Evolutionary conservation across 2,329 filamentous ascomycete species (phyloP).

Genomic region (Diaporthe sp.): DNA sequence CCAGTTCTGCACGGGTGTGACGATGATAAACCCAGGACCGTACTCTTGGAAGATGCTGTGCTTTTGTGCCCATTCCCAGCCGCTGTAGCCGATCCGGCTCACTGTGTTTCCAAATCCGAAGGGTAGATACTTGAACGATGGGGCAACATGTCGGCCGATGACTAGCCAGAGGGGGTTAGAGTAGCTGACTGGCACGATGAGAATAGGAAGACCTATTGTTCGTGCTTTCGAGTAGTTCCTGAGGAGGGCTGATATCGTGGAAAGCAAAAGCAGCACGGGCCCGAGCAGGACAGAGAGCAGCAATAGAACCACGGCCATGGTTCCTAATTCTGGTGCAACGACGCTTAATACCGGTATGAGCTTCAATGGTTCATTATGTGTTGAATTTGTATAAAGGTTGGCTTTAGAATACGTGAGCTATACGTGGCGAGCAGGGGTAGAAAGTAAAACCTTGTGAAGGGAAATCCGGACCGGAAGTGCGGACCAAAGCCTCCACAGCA

Average conservation of each 20-base stretch:
- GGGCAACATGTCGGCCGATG: not conserved
- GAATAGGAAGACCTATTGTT: not conserved
- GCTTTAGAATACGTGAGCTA: not conserved
- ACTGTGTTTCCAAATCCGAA: not conserved
- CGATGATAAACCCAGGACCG: not conserved
- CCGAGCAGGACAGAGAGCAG: not conserved
- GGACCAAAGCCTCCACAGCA: not conserved
- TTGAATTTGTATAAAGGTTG: not conserved
- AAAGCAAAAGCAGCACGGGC: not conserved
- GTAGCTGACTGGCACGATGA: not conserved
- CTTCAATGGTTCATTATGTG: not conserved
- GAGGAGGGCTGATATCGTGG: not conserved
- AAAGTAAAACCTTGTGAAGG: not conserved
- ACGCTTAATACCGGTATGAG: not conserved
- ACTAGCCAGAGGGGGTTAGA: not conserved
- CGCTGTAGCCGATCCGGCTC: not conserved
- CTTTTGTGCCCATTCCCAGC: not conserved
- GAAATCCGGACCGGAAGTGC: not conserved
- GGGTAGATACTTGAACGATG: not conserved
- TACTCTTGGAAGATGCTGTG: not conserved
- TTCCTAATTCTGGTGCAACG: not conserved
- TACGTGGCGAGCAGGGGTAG: not conserved
- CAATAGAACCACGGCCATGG: not conserved
- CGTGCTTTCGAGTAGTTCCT: not conserved
- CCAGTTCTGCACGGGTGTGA: not conserved